Conservation (phyloP, 495 filamentous ascomycete genomes). For the Aspergillus cavernicola region DNA sequence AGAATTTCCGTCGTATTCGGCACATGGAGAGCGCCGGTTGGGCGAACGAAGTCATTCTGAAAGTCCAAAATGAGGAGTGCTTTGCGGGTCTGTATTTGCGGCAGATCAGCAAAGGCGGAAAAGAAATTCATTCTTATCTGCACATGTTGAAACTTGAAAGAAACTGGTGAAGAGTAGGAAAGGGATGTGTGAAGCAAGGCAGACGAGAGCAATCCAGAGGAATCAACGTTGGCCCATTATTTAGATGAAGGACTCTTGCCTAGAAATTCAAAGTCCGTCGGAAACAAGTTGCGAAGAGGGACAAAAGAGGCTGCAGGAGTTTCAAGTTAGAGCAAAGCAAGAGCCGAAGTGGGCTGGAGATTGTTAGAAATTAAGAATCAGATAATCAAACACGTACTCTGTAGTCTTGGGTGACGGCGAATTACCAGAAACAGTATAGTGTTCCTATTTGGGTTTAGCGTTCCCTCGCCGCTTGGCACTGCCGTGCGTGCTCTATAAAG, state of each 20-base stretch:
- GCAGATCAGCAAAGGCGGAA: slow-evolving; percentile 35
- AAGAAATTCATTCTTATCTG: slow-evolving; percentile 35
- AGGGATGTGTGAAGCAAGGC: too few species aligned
- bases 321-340: neutral
- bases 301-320: neutral
- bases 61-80: slow-evolving; percentile 82
- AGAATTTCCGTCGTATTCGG: slow-evolving; percentile 62
- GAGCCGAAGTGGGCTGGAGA: neutral
- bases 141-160: slow-evolving; percentile 15
- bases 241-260: too few species aligned
- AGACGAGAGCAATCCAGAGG: too few species aligned
- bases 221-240: neutral
- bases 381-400: too few species aligned
- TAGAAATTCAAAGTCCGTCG: neutral
- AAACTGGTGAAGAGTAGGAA: too few species aligned
- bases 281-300: slow-evolving; percentile 2
- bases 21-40: slow-evolving; percentile 65
- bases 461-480: neutral
- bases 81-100: slow-evolving; percentile 66
- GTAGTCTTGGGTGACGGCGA: too few species aligned
- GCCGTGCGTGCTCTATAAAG: neutral
- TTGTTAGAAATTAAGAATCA: neutral
- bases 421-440: too few species aligned
- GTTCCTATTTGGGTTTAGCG: too few species aligned
- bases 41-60: slow-evolving; percentile 84